These are phyloP conservation scores for Asterella californica DNA, from an alignment of 225 moss, liverwort and hornwort genomes.

Conservation along the genomic window DNA sequence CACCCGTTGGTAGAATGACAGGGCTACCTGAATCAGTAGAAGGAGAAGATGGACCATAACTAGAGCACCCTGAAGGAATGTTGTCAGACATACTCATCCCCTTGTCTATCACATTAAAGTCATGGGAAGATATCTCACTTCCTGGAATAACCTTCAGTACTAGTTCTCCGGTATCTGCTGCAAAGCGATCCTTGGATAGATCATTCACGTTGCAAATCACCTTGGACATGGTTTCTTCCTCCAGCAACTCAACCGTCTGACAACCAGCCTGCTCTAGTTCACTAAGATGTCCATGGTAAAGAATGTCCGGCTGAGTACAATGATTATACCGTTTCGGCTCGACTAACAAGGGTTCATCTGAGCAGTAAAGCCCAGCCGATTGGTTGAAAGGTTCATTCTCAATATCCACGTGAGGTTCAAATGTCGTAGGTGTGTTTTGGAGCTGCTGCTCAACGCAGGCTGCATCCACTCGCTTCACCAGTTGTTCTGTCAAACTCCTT, in stretches of 20 bases:
- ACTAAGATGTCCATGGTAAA: conserved; percentile 27
- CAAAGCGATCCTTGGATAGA: neutral
- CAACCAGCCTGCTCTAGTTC: conserved; percentile 47
- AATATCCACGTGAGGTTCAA: neutral
- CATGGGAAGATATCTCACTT: conserved; percentile 19
- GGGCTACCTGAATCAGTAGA: conserved; percentile 33
- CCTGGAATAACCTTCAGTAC: neutral
- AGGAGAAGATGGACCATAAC: conserved; percentile 26
- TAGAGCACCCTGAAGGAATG: conserved; percentile 12
- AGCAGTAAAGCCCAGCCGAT: neutral
- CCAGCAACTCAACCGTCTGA: neutral
- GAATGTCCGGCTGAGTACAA: conserved; percentile 7
- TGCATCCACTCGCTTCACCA: conserved; percentile 37
- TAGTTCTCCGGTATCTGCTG: neutral
- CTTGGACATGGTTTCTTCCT: neutral
- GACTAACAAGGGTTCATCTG: neutral
- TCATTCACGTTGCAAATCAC: neutral
- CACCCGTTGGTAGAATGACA: conserved; percentile 35
- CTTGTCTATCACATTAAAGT: conserved; percentile 23
- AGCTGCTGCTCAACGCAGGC: conserved; percentile 37
- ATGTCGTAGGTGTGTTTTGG: neutral
- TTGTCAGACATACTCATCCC: conserved; percentile 15
- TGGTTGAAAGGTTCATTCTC: neutral
- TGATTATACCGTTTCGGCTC: conserved; percentile 2
- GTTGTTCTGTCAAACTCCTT: conserved; percentile 37